Conservation (phyloP, 169 alveolate genomes). For the Plasmodium sp. region DNA sequence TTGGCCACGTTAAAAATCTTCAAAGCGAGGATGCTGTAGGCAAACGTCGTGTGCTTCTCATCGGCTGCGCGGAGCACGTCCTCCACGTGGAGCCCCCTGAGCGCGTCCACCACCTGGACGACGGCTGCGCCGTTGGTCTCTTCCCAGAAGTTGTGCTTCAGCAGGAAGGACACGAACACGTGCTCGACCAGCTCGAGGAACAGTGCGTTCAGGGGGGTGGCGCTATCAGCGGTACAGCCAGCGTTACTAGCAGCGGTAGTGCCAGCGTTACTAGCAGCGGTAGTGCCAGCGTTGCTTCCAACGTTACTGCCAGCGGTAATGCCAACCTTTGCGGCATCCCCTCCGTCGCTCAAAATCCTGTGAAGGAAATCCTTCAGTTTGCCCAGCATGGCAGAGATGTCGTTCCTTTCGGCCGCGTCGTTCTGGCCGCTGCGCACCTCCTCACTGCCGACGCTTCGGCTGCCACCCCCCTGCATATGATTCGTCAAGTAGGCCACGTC, state of each 20-base stretch:
- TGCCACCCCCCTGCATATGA: neutral
- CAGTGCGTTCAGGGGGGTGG: slow-evolving; percentile 1
- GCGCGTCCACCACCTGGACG: neutral
- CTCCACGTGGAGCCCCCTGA: neutral
- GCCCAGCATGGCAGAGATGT: neutral
- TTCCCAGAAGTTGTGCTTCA: neutral
- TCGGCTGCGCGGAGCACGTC: neutral
- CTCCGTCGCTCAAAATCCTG: neutral
- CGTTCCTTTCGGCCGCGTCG: neutral
- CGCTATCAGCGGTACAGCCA: too few relatives aligned
- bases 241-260: neutral
- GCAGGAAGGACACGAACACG: slow-evolving; percentile 34
- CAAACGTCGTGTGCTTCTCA: neutral
- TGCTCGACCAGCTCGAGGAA: slow-evolving; percentile 44
- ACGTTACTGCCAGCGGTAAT: neutral
- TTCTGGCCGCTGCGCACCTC: neutral
- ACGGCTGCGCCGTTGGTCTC: neutral
- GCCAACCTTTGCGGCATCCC: neutral
- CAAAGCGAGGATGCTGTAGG: neutral
- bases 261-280: neutral
- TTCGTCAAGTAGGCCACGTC: neutral
- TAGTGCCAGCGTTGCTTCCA: neutral
- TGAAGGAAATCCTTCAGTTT: neutral
- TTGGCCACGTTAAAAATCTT: neutral
- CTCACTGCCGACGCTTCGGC: neutral